Evolutionary conservation across 306 rosid genomes (phyloP), one percentile per base, ranked within the genome.

Genomic region (Lathyrus oleraceus): DNA sequence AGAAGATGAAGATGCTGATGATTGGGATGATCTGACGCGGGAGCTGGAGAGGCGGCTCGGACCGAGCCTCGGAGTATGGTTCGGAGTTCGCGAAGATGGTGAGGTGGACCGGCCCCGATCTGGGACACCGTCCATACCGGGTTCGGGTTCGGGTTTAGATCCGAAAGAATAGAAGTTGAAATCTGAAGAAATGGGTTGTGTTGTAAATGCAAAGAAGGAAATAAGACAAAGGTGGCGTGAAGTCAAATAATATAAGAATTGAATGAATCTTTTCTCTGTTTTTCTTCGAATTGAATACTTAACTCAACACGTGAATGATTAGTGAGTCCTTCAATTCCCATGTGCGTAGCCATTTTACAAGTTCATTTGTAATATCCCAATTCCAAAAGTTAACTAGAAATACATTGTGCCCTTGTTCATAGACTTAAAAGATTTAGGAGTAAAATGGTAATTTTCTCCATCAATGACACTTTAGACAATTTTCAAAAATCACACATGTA

Each of bases 21-120:
- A 23, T 27, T 77, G 75, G 47, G 81, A 84, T 74, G 80, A 82
- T 76, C 79, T 77, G n/a, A 77, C 75, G 10, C 78, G 87, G 43
- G 71, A 67, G 64, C 67, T 73, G n/a, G 88, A 86, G 79, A 87
- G 82, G 13, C 95, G 87, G 44, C 83, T 89, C 5, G 80, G 87
- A n/a, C 84, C 75, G 17, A 74, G 51, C 63, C 76, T 81, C 44
- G 88, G 91, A 35, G 91, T 84, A 64, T 65, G 87, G 47, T 16
- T 66, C 43, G 98, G 95, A 6, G 84, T 81, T 63, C 88, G 67
- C 1, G 91, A 85, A 27, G 74, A 61, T 40, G 57, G 79, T 15
- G 67, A 59, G 74, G 25, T 78, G 62, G 82, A 73, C 32, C 82
- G 86, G 43, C 74, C 5, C 57, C 80, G 88, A 71, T 81, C 87